Conservation (phyloP, 2,329 filamentous ascomycete genomes). For the Cladophialophora immunda region DNA sequence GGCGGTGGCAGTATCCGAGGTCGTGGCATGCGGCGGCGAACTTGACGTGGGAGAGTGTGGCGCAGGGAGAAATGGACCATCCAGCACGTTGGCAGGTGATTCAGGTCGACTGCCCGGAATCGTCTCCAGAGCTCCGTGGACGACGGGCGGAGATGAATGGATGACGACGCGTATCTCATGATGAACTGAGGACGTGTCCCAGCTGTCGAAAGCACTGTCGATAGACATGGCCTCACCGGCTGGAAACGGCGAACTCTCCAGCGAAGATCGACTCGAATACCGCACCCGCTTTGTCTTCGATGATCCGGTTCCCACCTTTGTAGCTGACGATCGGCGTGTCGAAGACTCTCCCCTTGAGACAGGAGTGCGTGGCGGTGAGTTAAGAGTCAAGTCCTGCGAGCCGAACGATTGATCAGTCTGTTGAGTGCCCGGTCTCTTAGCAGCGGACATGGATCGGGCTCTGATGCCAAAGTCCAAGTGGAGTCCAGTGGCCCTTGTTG, state of each 20-base stretch:
- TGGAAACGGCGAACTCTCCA: constrained; percentile 35
- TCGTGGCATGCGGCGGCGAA: constrained; percentile 34
- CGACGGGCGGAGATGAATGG: constrained; percentile 38
- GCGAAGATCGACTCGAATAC: constrained; percentile 38
- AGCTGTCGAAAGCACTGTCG: constrained; percentile 39
- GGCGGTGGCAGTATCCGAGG: constrained; percentile 30
- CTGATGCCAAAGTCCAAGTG: constrained; percentile 36
- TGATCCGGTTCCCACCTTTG: constrained; percentile 30
- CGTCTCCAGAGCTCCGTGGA: constrained; percentile 37
- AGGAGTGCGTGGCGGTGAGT: constrained; percentile 40
- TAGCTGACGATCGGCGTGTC: constrained; percentile 35
- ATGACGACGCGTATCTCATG: constrained; percentile 40
- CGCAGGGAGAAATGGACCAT: constrained; percentile 39
- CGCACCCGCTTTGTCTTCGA: constrained; percentile 35
- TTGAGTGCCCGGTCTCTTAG: constrained; percentile 26
- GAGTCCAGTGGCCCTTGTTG: constrained; percentile 27
- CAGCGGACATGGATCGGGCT: constrained; percentile 24
- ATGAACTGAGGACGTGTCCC: constrained; percentile 41
- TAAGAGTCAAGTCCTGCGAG: constrained; percentile 39
- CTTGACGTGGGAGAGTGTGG: constrained; percentile 30
- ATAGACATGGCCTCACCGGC: constrained; percentile 36
- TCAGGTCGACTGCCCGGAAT: constrained; percentile 42
- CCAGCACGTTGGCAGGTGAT: constrained; percentile 39
- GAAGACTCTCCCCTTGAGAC: constrained; percentile 29
- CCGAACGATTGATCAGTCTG: constrained; percentile 34